Base-by-base conservation (phyloP, 345 rosid genomes). In the Aquilaria yunnanensis region DNA sequence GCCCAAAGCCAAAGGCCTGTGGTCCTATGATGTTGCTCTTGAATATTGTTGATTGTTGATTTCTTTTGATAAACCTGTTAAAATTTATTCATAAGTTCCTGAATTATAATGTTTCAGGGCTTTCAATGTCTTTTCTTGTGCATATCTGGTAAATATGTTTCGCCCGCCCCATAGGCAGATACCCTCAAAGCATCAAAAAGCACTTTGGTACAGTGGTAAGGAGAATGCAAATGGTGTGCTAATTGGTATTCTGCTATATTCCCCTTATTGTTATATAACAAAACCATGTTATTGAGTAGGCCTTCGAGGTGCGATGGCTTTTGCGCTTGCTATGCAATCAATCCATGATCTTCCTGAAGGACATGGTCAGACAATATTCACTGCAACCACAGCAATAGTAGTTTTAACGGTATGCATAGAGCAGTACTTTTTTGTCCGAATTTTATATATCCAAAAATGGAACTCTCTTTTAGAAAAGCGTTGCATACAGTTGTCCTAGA, bases 191-290 rank as follows among this genome's bases (percentile, higher is more conserved):
- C 95, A 94, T 80, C 99, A 94, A 77, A 88, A 90, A 78, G 99
- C 99, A 60, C 99, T 94, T 75, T 94, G 97, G 87, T 94, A 90
- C 66, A 94, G 97, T 72, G 97, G 99, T 94, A 84, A 82, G 97
- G 59, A 49, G 45, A 62, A 55, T 54, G 14, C 12, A 54, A 67
- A 56, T 50, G 56, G 46, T 64, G 58, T 57, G 30, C 10, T 61
- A 53, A 56, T 51, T 54, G 50, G 33, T 6, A 57, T 51, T 34
- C 3, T 41, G 37, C 30, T 12, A 43, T 14, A 67, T 47, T 70
- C 12, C 48, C 10, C 46, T 56, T 43, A 16, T 64, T 57, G 54
- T 51, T 56, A 62, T 62, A 66, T 57, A 31, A 66, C 57, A 60
- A 23, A 65, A 59, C 52, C 47, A 11, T 77, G 77, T 64, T 55